Conservation (phyloP, 768 basidiomycete species). For the Floccularia luteovirens region DNA sequence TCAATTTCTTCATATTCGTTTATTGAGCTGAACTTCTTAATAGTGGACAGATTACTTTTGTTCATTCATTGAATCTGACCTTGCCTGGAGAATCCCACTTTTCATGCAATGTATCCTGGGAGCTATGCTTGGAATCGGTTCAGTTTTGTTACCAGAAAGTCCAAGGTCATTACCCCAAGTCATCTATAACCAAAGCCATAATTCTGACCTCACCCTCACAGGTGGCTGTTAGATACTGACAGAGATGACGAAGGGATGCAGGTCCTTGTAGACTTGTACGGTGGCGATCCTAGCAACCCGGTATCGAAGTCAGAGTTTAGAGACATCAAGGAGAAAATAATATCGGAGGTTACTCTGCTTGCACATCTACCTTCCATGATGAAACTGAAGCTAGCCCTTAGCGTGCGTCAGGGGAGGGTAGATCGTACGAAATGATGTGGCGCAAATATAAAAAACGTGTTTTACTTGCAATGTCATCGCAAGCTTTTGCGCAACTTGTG, state of each 20-base stretch:
- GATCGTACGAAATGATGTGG: conserved; percentile 82
- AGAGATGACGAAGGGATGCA: conserved; percentile 77
- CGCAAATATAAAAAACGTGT: conserved; percentile 79
- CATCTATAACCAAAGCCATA: not conserved
- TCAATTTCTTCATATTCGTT: conserved; percentile 1
- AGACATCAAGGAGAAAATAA: conserved; percentile 80
- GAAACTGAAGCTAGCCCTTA: conserved; percentile 17
- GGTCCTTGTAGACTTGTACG: conserved; percentile 85
- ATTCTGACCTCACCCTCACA: conserved; percentile 15
- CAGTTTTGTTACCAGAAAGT: conserved; percentile 77
- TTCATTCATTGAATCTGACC: conserved; percentile 73
- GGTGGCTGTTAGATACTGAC: conserved; percentile 88
- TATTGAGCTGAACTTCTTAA: not conserved
- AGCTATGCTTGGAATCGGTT: conserved; percentile 64
- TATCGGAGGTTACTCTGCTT: conserved; percentile 46
- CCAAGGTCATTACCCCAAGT: conserved; percentile 48
- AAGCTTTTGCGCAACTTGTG: conserved; percentile 91
- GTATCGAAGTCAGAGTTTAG: conserved; percentile 74
- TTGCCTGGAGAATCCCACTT: conserved; percentile 81
- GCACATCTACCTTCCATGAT: not conserved
- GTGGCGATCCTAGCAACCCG: conserved; percentile 62
- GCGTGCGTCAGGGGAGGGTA: conserved; percentile 69
- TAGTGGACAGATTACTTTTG: conserved; percentile 91
- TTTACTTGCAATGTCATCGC: conserved; percentile 89
- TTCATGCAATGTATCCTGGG: conserved; percentile 81